Evolutionary conservation across 2,329 filamentous ascomycete species (phyloP), one percentile per base, ranked within the genome.

Genomic region (Emergomyces pasteurianus): DNA sequence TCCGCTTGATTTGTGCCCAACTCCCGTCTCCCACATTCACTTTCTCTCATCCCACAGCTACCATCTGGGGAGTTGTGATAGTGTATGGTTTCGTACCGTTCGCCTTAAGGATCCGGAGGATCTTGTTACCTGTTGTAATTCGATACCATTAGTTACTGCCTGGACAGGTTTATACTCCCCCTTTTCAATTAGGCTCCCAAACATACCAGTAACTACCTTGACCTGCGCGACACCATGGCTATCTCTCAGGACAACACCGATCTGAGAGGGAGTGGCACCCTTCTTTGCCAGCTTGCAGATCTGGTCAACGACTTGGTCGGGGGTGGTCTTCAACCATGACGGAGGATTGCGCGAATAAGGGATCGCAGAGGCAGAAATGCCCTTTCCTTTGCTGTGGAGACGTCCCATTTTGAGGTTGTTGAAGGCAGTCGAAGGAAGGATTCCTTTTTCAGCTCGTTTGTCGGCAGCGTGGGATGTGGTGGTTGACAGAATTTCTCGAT

Each of bases 381-480:
- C 95, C 90, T 97, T 97, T 83, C 94, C 92, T 76, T 96, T 96
- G 86, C 85, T 89, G 88, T 99, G 95, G 88, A 97, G 87, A 85
- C 92, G 87, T 87, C 92, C 90, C 90, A 95, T 95, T 72, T 67
- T 67, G 68, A 58, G 56, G 49, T 53, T 59, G 46, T 54, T 59
- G 26, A 38, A 55, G 61, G 52, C 26, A 52, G 60, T 63, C 56
- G 59, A 64, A 60, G 61, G 59, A 58, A 56, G 8, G n/a, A 47
- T 23, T 57, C 52, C 49, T 36, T 54, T 54, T 31, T 23, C 53
- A 58, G 31, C 28, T 43, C 42, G n/a, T n/a, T 54, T 60, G 38
- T 49, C 31, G 43, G 31, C 36, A 52, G 58, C 42, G 47, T n/a
- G 21, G 36, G 57, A 28, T 40, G 34, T 28, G 21, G 28, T 60